Base-by-base conservation (phyloP, 805 yeast species). In the Wickerhamiella qilinensis region DNA sequence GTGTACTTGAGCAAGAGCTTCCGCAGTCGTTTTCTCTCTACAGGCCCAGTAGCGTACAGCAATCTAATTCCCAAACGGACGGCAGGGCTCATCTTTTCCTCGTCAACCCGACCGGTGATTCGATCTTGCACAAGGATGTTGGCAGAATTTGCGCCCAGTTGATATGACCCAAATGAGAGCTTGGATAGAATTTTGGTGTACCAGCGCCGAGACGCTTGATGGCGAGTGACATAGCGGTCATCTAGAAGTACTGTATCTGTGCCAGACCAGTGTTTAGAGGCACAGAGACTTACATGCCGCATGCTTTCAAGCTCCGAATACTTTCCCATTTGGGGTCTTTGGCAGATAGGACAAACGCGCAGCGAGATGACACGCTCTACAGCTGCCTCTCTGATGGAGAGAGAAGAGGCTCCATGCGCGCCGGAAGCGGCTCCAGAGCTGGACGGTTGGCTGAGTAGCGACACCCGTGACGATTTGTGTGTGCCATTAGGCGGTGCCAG, bases 51-150 rank as follows among this genome's bases (percentile, higher is more conserved):
- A 1, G 82, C 72, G 57, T 88, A 88, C 2, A 88, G 61, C 33
- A 88, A 58, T 33, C 95, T 58, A 38, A 88, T 88, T 0, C 97
- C 98, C 28, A 91, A 54, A 36, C 95, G 65, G 9, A 91, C 91
- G 50, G 82, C 82, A 1, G 81, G 73, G 41, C 86, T 77, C 81
- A 91, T 88, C 50, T 84, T 84, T 51, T 88, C 98, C 54, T 88
- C 97, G 52, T 80, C 58, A n/a, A 88, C 73, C 34, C 82, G 69
- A 0, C 98, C 98, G 0, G 95, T 77, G 15, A 69, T 64, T 43
- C 98, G 66, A 55, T 91, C 96, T 56, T 91, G 97, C 2, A 88
- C 96, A 36, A 91, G 63, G 22, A 91, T 88, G 52, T 88, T 88
- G 8, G 96, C 98, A 35, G 93, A 84, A 53, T 88, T 83, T 19